These are phyloP conservation scores for Aspergillus coremiiformis DNA, from an alignment of 495 filamentous ascomycete genomes.

Conservation along the genomic window DNA sequence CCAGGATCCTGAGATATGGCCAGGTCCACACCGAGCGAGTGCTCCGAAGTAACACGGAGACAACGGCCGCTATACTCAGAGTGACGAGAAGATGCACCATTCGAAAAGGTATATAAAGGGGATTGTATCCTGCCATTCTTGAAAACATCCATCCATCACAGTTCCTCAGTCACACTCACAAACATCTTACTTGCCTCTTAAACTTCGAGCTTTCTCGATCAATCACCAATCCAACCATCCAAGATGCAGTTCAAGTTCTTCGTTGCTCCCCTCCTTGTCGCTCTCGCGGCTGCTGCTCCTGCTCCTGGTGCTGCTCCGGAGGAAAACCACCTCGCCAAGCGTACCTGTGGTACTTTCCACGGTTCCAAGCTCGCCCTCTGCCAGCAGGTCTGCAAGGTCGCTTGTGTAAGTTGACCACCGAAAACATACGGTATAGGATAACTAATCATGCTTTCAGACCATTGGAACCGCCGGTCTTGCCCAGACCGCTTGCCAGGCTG, in stretches of 20 bases:
- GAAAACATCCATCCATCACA: background rate
- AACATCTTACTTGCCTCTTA: background rate
- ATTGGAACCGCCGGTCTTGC: background rate
- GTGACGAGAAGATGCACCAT: no score
- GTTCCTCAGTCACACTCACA: background rate
- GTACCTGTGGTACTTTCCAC: background rate
- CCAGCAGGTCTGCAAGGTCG: background rate
- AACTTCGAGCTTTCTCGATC: background rate
- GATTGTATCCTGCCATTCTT: no score
- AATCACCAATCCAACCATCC: background rate
- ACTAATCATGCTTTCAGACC: background rate
- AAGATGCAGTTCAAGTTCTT: background rate
- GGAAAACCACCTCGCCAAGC: background rate
- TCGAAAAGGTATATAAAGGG: background rate
- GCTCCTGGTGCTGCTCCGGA: background rate
- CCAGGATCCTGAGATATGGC: background rate
- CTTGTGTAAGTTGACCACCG: background rate
- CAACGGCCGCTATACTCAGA: no score
- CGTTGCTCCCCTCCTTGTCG: background rate
- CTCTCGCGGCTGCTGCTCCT: background rate
- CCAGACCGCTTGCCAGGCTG: background rate
- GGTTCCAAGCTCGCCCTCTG: background rate
- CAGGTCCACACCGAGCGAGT: no score
- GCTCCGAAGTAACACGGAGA: no score
- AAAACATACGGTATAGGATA: background rate